Conservation (phyloP, 2,329 filamentous ascomycete species). For the Penicillium vulpinum region DNA sequence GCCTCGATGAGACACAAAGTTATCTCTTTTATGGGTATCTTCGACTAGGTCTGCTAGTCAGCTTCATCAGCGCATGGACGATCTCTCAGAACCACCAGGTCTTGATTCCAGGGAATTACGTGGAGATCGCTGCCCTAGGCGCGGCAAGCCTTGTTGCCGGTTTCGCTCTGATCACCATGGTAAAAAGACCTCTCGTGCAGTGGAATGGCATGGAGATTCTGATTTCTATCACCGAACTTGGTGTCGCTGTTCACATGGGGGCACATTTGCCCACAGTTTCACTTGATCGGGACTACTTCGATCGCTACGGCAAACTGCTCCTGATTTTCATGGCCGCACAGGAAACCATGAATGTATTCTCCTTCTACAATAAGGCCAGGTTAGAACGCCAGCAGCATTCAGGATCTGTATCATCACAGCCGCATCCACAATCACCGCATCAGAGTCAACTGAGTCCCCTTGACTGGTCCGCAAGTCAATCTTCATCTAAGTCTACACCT, state of each 20-base stretch:
- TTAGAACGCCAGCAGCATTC: conserved; percentile 12
- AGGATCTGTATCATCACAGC: background rate
- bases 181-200: conserved; percentile 38
- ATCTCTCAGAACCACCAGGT: conserved; percentile 34
- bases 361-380: conserved; percentile 22
- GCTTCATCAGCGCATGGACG: conserved; percentile 35
- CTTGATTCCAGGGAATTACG: conserved; percentile 38
- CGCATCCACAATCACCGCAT: conserved; percentile 13
- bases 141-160: conserved; percentile 43
- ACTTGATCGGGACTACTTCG: conserved; percentile 37
- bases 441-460: conserved; percentile 5
- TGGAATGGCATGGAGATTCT: conserved; percentile 44
- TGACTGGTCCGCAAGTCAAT: conserved; percentile 3
- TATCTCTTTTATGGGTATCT: conserved; percentile 31
- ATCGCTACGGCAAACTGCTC: conserved; percentile 41
- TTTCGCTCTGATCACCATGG: conserved; percentile 40
- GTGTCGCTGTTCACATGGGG: conserved; percentile 41
- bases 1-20: conserved; percentile 13
- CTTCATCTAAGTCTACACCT: conserved; percentile 8
- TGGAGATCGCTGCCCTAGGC: conserved; percentile 41
- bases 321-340: conserved; percentile 42
- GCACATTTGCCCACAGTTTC: conserved; percentile 34
- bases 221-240: conserved; percentile 39
- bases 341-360: conserved; percentile 36
- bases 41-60: conserved; percentile 31